Conservation (phyloP, 768 basidiomycete genomes). For the Russula lepida region DNA sequence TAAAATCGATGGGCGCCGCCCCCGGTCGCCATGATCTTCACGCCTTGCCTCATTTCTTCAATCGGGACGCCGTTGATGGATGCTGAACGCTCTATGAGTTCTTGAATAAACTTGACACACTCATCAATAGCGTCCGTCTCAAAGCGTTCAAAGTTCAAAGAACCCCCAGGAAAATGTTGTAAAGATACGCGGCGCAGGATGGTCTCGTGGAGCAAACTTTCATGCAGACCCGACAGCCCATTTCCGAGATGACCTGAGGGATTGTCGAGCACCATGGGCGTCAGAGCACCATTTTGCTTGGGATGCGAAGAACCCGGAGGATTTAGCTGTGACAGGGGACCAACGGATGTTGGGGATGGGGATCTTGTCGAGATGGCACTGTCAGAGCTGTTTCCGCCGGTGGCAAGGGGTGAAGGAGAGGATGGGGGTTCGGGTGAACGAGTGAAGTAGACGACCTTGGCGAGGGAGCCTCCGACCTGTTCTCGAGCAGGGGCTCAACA, state of each 20-base stretch:
- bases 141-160: conserved; percentile 95
- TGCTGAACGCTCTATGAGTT: conserved; percentile 81
- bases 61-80: conserved; percentile 77
- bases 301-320: conserved; percentile 30
- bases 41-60: conserved; percentile 80
- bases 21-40: conserved; percentile 97
- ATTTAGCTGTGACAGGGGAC: conserved; percentile 25
- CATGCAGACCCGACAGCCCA: conserved; percentile 31
- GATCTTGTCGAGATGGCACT: conserved; percentile 38
- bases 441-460: conserved; percentile 98
- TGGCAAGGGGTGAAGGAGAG: conserved; percentile 61
- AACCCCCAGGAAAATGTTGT: conserved; percentile 87
- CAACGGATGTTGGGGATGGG: conserved; percentile 27
- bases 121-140: conserved; percentile 83
- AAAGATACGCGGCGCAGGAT: conserved; percentile 63
- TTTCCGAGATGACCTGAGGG: conserved; percentile 30
- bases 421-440: conserved; percentile 82
- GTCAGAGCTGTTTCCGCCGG: conserved; percentile 44
- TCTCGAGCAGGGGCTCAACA: conserved; percentile 9
- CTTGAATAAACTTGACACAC: conserved; percentile 80
- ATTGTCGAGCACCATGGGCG: conserved; percentile 56
- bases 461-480: conserved; percentile 93
- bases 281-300: conserved; percentile 65
- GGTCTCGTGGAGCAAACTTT: conserved; percentile 47
- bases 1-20: conserved; percentile 96